Evolutionary conservation across 2,329 filamentous ascomycete species (phyloP), one percentile per base, ranked within the genome.

Genomic region (Ophiostoma fasciatum): DNA sequence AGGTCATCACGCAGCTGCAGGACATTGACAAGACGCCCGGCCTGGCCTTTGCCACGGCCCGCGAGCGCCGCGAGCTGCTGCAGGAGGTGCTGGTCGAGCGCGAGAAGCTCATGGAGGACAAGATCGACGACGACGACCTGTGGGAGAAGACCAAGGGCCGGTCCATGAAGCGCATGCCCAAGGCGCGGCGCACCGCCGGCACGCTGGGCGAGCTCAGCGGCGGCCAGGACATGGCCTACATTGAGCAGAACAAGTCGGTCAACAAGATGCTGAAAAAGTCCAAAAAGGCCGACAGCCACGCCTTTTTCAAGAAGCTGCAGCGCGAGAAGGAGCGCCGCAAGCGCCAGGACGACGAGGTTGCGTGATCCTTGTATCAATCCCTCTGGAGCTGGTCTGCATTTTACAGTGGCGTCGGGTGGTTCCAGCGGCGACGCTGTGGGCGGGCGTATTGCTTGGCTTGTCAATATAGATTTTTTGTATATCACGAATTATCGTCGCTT

Each of bases 151-250:
- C 33, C 41, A 27, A 45, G 40, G 33, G 34, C 41, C n/a, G 39
- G 26, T n/a, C 39, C 31, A n/a, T 43, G 23, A 40, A 38, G 40
- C 40, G 33, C 22, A 46, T 40, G 41, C 42, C 42, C 33, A 62
- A 57, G n/a, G 80, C 78, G 2, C 74, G 78, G 45, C 71, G 90
- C 41, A 92, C 81, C 20, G 90, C 87, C 1, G 88, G 85, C 18
- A 84, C 77, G 11, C 65, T 98, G 37, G 79, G 78, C 34, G 87
- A 92, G 48, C 67, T 94, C 38, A 84, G 82, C 37, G 90, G 90
- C 39, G 90, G 87, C 1, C 82, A 93, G 52, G 83, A 92, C 52
- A 96, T 98, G 90, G 87, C 88, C n/a, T 96, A 88, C 54, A 74
- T 84, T 38, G 82, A 88, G 56, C 78, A 82, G 57, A 84, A 82